phyloP scores from a whole-genome alignment of 202 grass and related monocot genomes.

The Schoenoplectus tabernaemontani region DNA sequence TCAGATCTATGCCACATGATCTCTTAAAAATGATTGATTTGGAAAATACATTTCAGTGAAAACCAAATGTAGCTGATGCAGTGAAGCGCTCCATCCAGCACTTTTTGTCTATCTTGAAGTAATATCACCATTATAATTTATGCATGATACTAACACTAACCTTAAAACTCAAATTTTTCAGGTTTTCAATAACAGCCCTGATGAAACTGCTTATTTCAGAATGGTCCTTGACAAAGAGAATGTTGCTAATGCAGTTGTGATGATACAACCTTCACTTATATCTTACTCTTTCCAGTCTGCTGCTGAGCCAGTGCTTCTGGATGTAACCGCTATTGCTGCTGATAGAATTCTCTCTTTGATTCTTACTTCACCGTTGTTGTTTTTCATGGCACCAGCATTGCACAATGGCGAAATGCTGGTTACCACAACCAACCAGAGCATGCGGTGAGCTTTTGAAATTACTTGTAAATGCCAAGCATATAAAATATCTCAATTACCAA shows the following conservation, averaged over 20 bases:
- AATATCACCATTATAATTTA: neutral
- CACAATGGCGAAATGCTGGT: conserved; percentile 90
- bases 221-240: conserved; percentile 83
- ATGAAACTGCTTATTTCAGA: conserved; percentile 99
- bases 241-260: conserved; percentile 78
- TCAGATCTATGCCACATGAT: neutral
- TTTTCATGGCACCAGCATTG: conserved; percentile 87
- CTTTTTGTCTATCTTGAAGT: neutral
- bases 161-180: conserved; percentile 18
- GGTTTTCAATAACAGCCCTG: conserved; percentile 96
- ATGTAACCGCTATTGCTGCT: conserved; percentile 79
- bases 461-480: neutral
- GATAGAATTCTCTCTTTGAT: conserved; percentile 90
- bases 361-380: conserved; percentile 94
- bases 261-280: conserved; percentile 97
- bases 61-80: neutral
- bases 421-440: conserved; percentile 93
- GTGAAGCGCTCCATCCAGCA: neutral
- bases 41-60: neutral
- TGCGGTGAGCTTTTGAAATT: conserved; percentile 41
- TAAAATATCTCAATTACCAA: neutral
- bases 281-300: conserved; percentile 79
- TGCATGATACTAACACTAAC: neutral
- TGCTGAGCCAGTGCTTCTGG: conserved; percentile 76
- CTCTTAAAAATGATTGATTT: neutral